Conservation (phyloP, 441 rosid genomes). For the Mallotus repandus region DNA sequence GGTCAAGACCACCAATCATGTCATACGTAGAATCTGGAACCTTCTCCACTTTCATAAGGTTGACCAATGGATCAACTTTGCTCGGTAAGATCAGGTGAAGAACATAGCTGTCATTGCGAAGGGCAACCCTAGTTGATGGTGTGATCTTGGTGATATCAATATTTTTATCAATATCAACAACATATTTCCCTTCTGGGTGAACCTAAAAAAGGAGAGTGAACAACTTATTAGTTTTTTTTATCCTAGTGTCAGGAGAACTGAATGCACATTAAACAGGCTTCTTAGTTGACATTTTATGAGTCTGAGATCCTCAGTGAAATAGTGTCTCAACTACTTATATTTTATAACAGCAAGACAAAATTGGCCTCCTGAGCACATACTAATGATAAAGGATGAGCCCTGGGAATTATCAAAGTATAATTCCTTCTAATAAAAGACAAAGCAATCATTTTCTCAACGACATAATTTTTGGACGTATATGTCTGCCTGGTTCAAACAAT, state of each 20-base stretch:
- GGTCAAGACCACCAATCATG: constrained; percentile 96
- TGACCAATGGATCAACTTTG: constrained; percentile 92
- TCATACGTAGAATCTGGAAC: constrained; percentile 97
- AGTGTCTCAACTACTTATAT: not conserved
- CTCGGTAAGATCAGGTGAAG: constrained; percentile 92
- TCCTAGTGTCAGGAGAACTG: not conserved
- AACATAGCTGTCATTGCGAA: constrained; percentile 98
- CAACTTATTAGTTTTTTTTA: not conserved
- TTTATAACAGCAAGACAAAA: not conserved
- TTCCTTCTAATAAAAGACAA: not conserved
- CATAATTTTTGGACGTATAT: not conserved
- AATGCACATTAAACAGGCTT: not conserved
- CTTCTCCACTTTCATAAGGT: constrained; percentile 96
- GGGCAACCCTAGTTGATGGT: constrained; percentile 95
- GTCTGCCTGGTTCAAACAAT: not conserved
- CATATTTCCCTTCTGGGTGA: constrained; percentile 98
- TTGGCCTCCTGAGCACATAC: not conserved
- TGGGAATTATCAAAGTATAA: not conserved
- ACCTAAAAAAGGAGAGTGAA: constrained; percentile 48
- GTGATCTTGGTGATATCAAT: constrained; percentile 93
- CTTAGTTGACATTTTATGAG: not conserved
- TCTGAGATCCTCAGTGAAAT: not conserved
- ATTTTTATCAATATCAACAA: constrained; percentile 91
- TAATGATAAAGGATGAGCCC: too few species aligned
- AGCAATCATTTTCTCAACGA: not conserved